phyloP scores from a whole-genome alignment of 441 rosid species.

The Melastoma candidum region DNA sequence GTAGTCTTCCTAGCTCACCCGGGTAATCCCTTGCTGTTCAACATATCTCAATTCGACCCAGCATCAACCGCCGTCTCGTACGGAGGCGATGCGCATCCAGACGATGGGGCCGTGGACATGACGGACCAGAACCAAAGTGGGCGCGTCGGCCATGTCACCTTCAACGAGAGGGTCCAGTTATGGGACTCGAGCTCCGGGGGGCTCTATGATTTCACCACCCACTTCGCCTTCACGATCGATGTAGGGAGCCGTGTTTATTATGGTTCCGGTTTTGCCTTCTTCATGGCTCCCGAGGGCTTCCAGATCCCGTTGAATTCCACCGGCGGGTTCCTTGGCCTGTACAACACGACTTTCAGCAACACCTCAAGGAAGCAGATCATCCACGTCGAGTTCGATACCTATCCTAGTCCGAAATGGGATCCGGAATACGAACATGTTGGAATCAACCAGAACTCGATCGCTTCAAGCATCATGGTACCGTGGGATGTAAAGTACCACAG shows the following conservation, averaged over 20 bases:
- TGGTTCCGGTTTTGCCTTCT: no score
- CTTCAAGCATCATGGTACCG: background rate
- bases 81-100: no score
- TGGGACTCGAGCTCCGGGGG: background rate
- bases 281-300: background rate
- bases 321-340: conserved; percentile 4
- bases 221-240: no score
- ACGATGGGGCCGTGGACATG: no score
- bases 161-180: background rate
- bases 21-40: no score
- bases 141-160: background rate
- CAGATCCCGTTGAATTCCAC: background rate
- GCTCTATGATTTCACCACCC: conserved; percentile 4
- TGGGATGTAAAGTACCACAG: conserved; percentile 5
- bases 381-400: background rate
- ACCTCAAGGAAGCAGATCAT: background rate
- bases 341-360: background rate
- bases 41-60: no score
- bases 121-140: background rate
- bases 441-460: no score
- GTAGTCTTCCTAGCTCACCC: no score
- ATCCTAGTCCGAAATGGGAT: conserved; percentile 5
- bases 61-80: no score
- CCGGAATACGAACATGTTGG: background rate
- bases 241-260: no score